Base-by-base conservation (phyloP, 2,329 filamentous ascomycete genomes). In the Escovopsis sp. region DNA sequence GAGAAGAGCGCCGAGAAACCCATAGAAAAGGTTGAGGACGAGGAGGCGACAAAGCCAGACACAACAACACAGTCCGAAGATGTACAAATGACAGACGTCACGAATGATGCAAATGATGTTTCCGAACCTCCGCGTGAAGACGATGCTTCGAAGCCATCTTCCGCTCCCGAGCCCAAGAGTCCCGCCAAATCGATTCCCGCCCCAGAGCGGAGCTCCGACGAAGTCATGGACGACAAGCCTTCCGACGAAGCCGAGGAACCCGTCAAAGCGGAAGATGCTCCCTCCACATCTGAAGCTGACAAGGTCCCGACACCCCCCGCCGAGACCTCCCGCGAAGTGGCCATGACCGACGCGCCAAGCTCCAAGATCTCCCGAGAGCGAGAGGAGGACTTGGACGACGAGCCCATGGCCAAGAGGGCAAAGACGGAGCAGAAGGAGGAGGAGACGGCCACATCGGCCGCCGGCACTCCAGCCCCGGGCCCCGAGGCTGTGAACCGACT, bases 371-470 rank as follows among this genome's bases (percentile, higher is more conserved):
- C 84, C 2, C 78, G 85, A 10, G 81, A 80, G 50, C 79, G 88
- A 12, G 86, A 94, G 44, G 79, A 86, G 5, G 86, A 94, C 48
- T 66, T 67, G 1, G 64, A 64, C 12, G 57, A 58, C 10, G 74
- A 85, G 48, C 86, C 81, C 41, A 74, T 75, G 13, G 74, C 86
- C 1, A 95, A 95, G 66, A 79, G 88, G 24, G 76, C 84, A 32
- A 89, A 80, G 62, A 82, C 84, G 0, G 81, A 83, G 13, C 66
- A 67, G 11, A 65, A 69, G 35, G 62, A 63, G 1, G 64, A 66
- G 29, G 59, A 62, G 38, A 33, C 45, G 11, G 37, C 39, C 8
- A 46, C 49, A 48, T 40, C 50, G 10, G 46, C 49, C 31, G 43
- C 34, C 7, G 41, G 39, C 7, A 44, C 44, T 10, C 34, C 57